A percentile compares a stretch with the other conserved stretches of the same genome.
phyloP scores from a whole-genome alignment of 2,329 filamentous ascomycete genomes.

The Fusarium hainanense region DNA sequence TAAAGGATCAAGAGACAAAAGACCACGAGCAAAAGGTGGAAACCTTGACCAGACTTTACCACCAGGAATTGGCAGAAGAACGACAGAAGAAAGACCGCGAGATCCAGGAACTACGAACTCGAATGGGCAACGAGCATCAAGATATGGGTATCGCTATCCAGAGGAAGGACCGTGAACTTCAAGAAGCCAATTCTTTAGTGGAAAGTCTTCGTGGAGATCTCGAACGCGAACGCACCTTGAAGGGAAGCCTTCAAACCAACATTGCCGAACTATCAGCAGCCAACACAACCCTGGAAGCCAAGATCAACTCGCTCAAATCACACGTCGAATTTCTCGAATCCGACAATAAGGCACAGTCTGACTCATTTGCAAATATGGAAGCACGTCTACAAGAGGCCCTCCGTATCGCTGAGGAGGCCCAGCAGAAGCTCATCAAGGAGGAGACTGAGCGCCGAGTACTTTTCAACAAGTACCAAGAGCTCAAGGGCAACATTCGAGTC shows the following conservation, averaged over 20 bases:
- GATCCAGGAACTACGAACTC: conserved; percentile 70
- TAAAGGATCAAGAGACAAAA: conserved; percentile 60
- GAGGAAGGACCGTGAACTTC: conserved; percentile 65
- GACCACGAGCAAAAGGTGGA: conserved; percentile 76
- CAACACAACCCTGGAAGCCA: conserved; percentile 76
- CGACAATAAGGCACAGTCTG: conserved; percentile 87
- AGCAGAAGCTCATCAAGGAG: conserved; percentile 87
- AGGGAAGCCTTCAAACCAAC: conserved; percentile 62
- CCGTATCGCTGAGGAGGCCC: conserved; percentile 73
- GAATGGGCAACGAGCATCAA: conserved; percentile 63
- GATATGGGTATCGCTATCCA: conserved; percentile 60
- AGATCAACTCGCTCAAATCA: conserved; percentile 79
- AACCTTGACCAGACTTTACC: conserved; percentile 70
- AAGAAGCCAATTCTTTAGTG: conserved; percentile 57
- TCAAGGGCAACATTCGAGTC: conserved; percentile 98
- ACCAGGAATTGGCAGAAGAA: conserved; percentile 74
- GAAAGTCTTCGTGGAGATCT: conserved; percentile 63
- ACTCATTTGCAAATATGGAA: conserved; percentile 85
- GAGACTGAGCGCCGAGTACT: conserved; percentile 90
- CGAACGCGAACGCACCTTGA: conserved; percentile 72
- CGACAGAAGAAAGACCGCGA: conserved; percentile 68
- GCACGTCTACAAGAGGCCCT: conserved; percentile 82
- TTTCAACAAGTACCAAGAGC: conserved; percentile 97
- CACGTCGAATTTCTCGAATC: conserved; percentile 92
- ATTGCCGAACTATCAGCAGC: conserved; percentile 70